Percentiles rank a stretch among this genome's conserved stretches.
phyloP scores from a whole-genome alignment of 1,284 basidiomycete genomes.

The Ceratobasidium papillatum region DNA sequence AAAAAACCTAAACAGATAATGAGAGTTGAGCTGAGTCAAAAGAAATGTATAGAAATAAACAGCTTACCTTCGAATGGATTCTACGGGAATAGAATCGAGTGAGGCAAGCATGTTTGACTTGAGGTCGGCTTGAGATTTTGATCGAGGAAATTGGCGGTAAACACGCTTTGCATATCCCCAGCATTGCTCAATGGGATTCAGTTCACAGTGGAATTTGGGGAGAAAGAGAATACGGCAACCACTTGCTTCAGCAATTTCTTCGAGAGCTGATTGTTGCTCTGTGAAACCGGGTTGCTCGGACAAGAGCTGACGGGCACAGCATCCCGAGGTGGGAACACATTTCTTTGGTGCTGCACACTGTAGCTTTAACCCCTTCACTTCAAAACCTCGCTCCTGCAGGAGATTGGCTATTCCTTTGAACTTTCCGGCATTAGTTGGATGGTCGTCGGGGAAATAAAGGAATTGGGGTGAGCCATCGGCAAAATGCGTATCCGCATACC shows the following conservation, averaged over 20 bases:
- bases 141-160: conserved; percentile 42
- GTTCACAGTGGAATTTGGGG: conserved; percentile 40
- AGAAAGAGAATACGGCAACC: conserved; percentile 35
- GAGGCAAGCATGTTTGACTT: conserved; percentile 43
- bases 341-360: conserved; percentile 34
- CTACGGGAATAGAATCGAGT: conserved; percentile 46
- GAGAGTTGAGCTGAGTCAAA: no score
- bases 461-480: conserved; percentile 46
- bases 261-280: conserved; percentile 25
- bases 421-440: conserved; percentile 50
- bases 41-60: no score
- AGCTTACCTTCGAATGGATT: conserved; percentile 47
- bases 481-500: conserved; percentile 49
- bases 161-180: conserved; percentile 51
- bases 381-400: conserved; percentile 49
- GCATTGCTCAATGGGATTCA: conserved; percentile 52
- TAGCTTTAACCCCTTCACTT: background rate
- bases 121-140: conserved; percentile 38
- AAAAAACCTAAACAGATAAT: conserved; percentile 20
- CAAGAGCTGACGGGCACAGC: conserved; percentile 34
- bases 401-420: conserved; percentile 54
- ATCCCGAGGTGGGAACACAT: conserved; percentile 1
- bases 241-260: background rate
- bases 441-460: conserved; percentile 51
- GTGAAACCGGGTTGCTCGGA: conserved; percentile 25